phyloP scores from a whole-genome alignment of 495 filamentous ascomycete genomes.

The Lichenothelia convexa region DNA sequence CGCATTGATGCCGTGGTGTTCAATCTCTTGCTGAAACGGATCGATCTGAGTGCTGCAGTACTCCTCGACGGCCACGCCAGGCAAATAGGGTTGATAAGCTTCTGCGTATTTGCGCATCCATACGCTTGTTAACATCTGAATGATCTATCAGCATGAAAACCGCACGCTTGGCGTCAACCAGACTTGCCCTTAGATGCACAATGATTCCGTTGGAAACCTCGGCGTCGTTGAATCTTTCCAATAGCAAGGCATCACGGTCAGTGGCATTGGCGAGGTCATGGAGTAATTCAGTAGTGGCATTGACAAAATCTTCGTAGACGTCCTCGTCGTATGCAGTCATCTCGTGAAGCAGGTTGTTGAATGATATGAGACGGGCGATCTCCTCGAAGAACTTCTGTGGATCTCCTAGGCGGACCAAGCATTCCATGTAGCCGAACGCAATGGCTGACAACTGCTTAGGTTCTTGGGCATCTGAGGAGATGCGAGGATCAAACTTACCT shows the following conservation, averaged over 20 bases:
- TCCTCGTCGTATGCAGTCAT: slow-evolving; percentile 42
- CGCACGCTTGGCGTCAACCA: neutral
- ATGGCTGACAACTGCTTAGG: slow-evolving; percentile 39
- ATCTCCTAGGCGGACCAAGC: slow-evolving; percentile 48
- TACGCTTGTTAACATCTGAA: slow-evolving; percentile 61
- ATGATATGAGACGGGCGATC: slow-evolving; percentile 45
- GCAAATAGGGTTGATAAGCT: slow-evolving; percentile 49
- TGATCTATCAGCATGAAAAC: neutral
- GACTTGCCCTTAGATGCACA: slow-evolving; percentile 42
- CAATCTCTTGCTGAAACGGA: slow-evolving; percentile 63
- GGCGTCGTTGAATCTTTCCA: slow-evolving; percentile 57
- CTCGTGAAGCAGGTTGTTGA: slow-evolving; percentile 49
- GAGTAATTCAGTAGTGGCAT: slow-evolving; percentile 52
- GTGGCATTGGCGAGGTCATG: slow-evolving; percentile 34
- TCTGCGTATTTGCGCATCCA: slow-evolving; percentile 63
- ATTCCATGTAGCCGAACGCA: slow-evolving; percentile 85
- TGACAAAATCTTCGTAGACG: slow-evolving; percentile 68
- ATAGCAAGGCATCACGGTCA: slow-evolving; percentile 40
- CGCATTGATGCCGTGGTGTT: slow-evolving; percentile 63
- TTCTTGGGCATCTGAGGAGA: slow-evolving; percentile 13
- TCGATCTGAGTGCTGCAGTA: slow-evolving; percentile 60
- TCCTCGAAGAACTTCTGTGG: slow-evolving; percentile 47
- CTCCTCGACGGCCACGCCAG: slow-evolving; percentile 39
- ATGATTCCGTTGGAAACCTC: slow-evolving; percentile 53
- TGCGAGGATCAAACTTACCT: slow-evolving; percentile 40